Conservation (phyloP, 2,329 filamentous ascomycete genomes). For the Fusarium chuoi region DNA sequence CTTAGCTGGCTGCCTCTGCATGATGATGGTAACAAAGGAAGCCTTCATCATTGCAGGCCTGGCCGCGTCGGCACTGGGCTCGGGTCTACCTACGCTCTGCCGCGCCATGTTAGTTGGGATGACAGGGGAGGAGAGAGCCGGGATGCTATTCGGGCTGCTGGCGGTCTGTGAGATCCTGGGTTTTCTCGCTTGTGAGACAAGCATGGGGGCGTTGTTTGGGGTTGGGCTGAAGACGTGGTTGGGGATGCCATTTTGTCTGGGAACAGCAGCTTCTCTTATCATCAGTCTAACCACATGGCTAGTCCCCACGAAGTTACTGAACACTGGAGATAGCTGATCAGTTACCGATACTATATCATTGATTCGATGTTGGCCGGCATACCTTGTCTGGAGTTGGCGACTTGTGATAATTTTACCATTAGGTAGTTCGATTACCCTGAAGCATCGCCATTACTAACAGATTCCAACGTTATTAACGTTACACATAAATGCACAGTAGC, state of each 20-base stretch:
- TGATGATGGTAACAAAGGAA: slow-evolving; percentile 35
- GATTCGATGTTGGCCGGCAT: not conserved
- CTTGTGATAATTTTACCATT: too few species aligned
- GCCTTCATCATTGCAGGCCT: slow-evolving; percentile 37
- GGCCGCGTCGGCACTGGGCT: slow-evolving; percentile 37
- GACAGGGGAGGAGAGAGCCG: slow-evolving; percentile 23
- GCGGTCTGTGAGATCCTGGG: slow-evolving; percentile 41
- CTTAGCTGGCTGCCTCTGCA: slow-evolving; percentile 38
- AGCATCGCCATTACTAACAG: not conserved
- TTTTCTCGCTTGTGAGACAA: slow-evolving; percentile 33
- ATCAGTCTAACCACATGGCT: slow-evolving; percentile 32
- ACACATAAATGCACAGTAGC: not conserved
- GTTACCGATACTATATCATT: not conserved
- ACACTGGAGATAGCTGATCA: not conserved
- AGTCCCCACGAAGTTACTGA: not conserved
- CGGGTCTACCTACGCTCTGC: slow-evolving; percentile 41
- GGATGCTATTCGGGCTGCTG: slow-evolving; percentile 41
- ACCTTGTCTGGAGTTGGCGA: not conserved
- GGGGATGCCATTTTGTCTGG: slow-evolving; percentile 40
- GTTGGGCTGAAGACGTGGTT: slow-evolving; percentile 40
- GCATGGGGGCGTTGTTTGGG: slow-evolving; percentile 40
- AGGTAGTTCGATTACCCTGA: not conserved
- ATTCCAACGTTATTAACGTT: not conserved
- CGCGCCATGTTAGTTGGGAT: slow-evolving; percentile 39
- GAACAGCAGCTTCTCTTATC: slow-evolving; percentile 13